phyloP scores from a whole-genome alignment of 768 basidiomycete species.

The Amanita thiersii region DNA sequence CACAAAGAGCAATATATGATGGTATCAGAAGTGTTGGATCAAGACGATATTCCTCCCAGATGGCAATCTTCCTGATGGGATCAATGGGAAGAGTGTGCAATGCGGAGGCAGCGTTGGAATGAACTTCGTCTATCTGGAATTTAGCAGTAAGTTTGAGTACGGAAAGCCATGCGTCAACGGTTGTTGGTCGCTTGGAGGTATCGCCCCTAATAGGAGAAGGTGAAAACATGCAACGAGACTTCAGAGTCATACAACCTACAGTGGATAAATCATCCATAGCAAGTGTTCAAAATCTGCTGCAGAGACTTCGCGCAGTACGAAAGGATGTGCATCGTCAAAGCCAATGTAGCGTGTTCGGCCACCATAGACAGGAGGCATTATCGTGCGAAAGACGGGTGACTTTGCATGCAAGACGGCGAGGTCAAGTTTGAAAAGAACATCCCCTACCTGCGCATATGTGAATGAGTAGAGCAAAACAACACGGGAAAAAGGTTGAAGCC shows the following conservation, averaged over 20 bases:
- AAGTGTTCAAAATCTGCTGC: slow-evolving; percentile 43
- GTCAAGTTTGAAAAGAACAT: slow-evolving; percentile 41
- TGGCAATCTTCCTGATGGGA: slow-evolving; percentile 24
- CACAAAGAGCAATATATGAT: slow-evolving; percentile 21
- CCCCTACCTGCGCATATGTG: slow-evolving; percentile 37
- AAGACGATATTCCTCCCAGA: slow-evolving; percentile 27
- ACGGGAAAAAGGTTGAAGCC: not conserved
- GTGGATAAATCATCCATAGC: slow-evolving; percentile 46
- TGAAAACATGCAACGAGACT: slow-evolving; percentile 1
- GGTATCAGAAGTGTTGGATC: slow-evolving; percentile 20
- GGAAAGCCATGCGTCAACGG: slow-evolving; percentile 22
- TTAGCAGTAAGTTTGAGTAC: slow-evolving; percentile 26
- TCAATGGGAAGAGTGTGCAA: slow-evolving; percentile 21
- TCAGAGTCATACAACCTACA: slow-evolving; percentile 23
- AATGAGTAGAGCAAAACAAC: not conserved
- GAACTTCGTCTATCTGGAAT: slow-evolving; percentile 23
- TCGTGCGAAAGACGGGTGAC: slow-evolving; percentile 20
- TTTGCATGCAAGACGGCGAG: slow-evolving; percentile 35
- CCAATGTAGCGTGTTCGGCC: slow-evolving; percentile 16
- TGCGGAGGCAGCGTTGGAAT: slow-evolving; percentile 19
- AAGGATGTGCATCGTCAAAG: slow-evolving; percentile 24
- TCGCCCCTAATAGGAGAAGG: slow-evolving; percentile 8
- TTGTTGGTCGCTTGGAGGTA: slow-evolving; percentile 14
- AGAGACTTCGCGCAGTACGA: slow-evolving; percentile 35
- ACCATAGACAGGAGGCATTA: slow-evolving; percentile 23